Evolutionary conservation across 2,329 filamentous ascomycete species (phyloP).

Genomic region (Ceratocystis albifundus): DNA sequence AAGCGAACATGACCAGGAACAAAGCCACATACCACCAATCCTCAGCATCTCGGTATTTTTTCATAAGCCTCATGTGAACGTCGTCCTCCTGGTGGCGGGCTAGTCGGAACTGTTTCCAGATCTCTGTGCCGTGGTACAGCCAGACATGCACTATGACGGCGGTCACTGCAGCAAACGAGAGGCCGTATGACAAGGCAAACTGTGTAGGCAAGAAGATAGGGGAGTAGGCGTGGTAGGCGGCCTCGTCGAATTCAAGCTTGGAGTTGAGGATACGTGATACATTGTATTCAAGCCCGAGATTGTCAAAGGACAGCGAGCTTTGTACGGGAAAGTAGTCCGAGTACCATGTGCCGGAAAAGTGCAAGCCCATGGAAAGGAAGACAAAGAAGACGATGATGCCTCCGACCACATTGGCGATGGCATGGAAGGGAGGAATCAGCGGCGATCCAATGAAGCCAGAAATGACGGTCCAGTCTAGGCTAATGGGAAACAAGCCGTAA

Average conservation of each 20-base stretch:
- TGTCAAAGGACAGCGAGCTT: slow-evolving; percentile 45
- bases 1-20: slow-evolving; percentile 42
- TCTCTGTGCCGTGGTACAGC: slow-evolving; percentile 45
- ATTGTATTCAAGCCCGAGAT: slow-evolving; percentile 42
- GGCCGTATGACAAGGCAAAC: slow-evolving; percentile 48
- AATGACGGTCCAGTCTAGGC: slow-evolving; percentile 55
- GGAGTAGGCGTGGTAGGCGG: slow-evolving; percentile 44
- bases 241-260: slow-evolving; percentile 39
- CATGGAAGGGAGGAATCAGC: slow-evolving; percentile 48
- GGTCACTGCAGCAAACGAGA: slow-evolving; percentile 56
- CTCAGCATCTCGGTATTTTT: slow-evolving; percentile 47
- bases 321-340: slow-evolving; percentile 46
- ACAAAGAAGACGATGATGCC: slow-evolving; percentile 42
- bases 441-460: slow-evolving; percentile 46
- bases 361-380: slow-evolving; percentile 37
- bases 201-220: slow-evolving; percentile 54
- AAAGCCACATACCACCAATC: slow-evolving; percentile 49
- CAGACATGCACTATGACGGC: slow-evolving; percentile 47
- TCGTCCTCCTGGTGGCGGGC: slow-evolving; percentile 47
- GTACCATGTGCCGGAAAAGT: slow-evolving; percentile 37
- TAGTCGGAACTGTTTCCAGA: slow-evolving; percentile 44
- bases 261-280: slow-evolving; percentile 41
- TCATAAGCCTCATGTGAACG: slow-evolving; percentile 50
- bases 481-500: slow-evolving; percentile 50
- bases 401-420: slow-evolving; percentile 47